These are phyloP conservation scores for Suillus sp. DNA, from an alignment of 768 basidiomycete species.

Conservation along the genomic window DNA sequence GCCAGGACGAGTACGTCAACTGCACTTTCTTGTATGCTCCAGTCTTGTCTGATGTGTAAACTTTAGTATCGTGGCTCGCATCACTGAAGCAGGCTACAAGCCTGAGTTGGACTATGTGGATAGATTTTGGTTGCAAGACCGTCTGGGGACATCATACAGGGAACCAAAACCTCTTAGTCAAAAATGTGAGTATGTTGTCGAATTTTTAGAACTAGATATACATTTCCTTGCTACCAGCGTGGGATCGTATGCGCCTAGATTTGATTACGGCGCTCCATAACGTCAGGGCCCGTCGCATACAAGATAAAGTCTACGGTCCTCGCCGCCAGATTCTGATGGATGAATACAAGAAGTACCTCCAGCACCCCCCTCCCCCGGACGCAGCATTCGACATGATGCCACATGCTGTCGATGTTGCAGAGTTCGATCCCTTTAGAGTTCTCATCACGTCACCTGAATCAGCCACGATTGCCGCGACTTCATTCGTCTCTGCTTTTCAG, in stretches of 20 bases:
- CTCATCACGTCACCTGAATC: constrained; percentile 9
- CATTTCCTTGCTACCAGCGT: background rate
- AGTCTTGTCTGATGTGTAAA: too few relatives aligned
- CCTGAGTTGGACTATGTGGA: constrained; percentile 3
- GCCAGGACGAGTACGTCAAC: background rate
- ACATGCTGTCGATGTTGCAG: constrained; percentile 3
- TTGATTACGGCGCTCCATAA: background rate
- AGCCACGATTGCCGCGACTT: background rate
- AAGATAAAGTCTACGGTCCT: background rate
- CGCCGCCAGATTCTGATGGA: background rate
- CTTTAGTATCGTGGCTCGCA: background rate
- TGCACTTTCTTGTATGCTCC: background rate
- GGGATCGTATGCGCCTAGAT: constrained; percentile 7
- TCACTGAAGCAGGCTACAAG: constrained; percentile 3
- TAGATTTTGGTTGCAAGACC: background rate
- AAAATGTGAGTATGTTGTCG: background rate
- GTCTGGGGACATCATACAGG: background rate
- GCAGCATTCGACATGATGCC: constrained; percentile 10
- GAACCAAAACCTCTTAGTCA: background rate
- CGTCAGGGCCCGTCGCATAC: background rate
- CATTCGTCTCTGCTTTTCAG: constrained; percentile 9
- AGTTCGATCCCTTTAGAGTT: constrained; percentile 4
- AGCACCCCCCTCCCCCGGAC: background rate
- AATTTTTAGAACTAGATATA: constrained; percentile 1
- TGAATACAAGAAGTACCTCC: constrained; percentile 6